A percentile compares a stretch with the other conserved stretches of the same genome.
Conservation (phyloP, 2,329 filamentous ascomycete genomes). For the Beauveria sp. region DNA sequence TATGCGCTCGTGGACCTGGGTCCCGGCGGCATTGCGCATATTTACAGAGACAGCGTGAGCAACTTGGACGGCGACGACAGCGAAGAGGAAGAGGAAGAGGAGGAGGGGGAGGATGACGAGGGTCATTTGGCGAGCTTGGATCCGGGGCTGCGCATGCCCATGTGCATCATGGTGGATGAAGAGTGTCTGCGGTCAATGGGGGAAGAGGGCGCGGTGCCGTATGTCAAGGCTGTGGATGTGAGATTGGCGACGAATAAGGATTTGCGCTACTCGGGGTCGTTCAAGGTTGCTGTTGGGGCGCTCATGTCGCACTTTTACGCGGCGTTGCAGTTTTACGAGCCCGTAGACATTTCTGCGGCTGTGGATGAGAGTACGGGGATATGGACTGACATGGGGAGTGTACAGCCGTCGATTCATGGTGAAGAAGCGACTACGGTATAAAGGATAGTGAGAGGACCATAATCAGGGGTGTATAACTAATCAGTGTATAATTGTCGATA, state of each 20-base stretch:
- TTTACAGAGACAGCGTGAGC: neutral
- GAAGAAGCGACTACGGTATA: neutral
- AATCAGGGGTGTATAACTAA: too few species aligned
- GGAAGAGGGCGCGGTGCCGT: neutral
- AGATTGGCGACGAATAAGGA: neutral
- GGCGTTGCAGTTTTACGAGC: conserved; percentile 1
- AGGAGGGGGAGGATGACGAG: neutral
- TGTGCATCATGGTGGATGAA: conserved; percentile 4
- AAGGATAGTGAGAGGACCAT: neutral
- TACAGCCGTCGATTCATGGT: neutral
- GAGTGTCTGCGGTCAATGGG: neutral
- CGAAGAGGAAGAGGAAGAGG: neutral
- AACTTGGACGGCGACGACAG: neutral
- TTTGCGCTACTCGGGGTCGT: neutral
- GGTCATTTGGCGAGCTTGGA: neutral
- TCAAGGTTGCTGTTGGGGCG: neutral
- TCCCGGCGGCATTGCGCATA: neutral
- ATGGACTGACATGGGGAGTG: neutral
- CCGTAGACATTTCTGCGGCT: neutral
- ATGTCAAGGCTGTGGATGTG: neutral
- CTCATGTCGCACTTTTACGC: neutral
- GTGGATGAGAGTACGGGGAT: neutral
- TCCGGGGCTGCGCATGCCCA: conserved; percentile 1
- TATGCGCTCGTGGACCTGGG: conserved; percentile 1
- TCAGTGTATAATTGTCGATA: too few species aligned